Evolutionary conservation across 768 basidiomycete species (phyloP).

Genomic region (Paxillus rubicundulus): DNA sequence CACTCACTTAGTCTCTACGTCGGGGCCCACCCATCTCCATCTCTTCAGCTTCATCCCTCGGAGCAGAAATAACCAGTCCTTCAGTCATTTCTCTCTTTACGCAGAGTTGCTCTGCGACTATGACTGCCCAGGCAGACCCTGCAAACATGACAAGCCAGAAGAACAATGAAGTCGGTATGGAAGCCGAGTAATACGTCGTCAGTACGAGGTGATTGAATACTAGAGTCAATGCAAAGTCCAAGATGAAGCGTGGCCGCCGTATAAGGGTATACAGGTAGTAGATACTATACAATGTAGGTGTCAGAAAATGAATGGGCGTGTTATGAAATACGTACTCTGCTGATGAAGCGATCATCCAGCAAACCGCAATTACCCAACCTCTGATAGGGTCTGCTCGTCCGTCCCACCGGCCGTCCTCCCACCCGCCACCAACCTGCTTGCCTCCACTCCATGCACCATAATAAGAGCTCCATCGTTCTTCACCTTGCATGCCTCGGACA

Average conservation of each 20-base stretch:
- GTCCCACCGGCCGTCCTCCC: constrained; percentile 52
- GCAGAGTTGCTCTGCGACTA: constrained; percentile 88
- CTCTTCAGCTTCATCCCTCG: constrained; percentile 47
- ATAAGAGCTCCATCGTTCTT: constrained; percentile 63
- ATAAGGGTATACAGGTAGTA: constrained; percentile 85
- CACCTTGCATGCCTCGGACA: constrained; percentile 60
- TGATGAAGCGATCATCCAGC: constrained; percentile 80
- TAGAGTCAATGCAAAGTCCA: constrained; percentile 92
- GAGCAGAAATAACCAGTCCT: constrained; percentile 57
- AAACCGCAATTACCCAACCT: constrained; percentile 87
- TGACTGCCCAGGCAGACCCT: constrained; percentile 70
- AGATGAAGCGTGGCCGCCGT: constrained; percentile 87
- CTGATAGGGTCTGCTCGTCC: constrained; percentile 73
- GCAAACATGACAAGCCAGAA: constrained; percentile 83
- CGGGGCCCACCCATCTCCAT: constrained; percentile 52
- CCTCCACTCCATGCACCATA: constrained; percentile 81
- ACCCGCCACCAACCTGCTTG: constrained; percentile 62
- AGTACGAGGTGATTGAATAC: constrained; percentile 89
- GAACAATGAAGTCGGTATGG: constrained; percentile 83
- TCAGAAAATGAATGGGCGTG: constrained; percentile 5
- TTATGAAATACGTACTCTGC: constrained; percentile 70
- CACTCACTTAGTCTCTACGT: constrained; percentile 59
- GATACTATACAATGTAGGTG: constrained; percentile 39
- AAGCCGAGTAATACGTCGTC: constrained; percentile 76
- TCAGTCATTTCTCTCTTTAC: constrained; percentile 88